Conservation (phyloP, 2,329 filamentous ascomycete genomes). For the Scedosporium minutisporum region DNA sequence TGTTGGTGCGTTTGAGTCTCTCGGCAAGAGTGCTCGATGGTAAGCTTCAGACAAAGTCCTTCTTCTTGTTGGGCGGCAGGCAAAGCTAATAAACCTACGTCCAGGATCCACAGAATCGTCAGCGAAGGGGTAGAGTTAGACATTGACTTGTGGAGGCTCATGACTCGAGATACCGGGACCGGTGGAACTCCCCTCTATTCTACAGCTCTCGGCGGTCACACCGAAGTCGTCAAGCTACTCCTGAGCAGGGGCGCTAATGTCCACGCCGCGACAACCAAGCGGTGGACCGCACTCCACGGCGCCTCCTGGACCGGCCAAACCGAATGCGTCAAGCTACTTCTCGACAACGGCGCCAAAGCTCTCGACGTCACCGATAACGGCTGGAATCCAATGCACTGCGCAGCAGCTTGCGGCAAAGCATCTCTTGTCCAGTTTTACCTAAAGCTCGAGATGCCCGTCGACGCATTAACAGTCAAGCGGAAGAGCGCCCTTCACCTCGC, state of each 20-base stretch:
- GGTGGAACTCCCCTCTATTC: background rate
- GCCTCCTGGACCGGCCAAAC: conserved; percentile 1
- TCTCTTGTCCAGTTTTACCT: background rate
- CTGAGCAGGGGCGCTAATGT: background rate
- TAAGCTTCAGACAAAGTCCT: background rate
- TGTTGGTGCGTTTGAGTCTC: background rate
- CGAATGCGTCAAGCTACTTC: conserved; percentile 3
- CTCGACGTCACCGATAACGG: background rate
- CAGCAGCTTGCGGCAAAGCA: background rate
- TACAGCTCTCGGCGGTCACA: background rate
- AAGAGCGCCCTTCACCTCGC: background rate
- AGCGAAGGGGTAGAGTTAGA: background rate
- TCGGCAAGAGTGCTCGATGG: background rate
- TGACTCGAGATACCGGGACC: background rate
- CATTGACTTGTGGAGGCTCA: background rate
- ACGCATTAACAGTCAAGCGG: background rate
- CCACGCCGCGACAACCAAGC: background rate
- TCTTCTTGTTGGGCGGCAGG: no score
- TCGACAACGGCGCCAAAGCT: background rate
- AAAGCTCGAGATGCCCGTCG: background rate
- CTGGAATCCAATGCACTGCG: background rate
- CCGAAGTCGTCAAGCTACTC: conserved; percentile 2
- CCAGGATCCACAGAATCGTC: background rate
- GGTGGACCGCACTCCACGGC: background rate
- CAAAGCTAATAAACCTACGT: background rate